Conservation (phyloP, 2,329 filamentous ascomycete species). For the Dothiorella sarmentorum region DNA sequence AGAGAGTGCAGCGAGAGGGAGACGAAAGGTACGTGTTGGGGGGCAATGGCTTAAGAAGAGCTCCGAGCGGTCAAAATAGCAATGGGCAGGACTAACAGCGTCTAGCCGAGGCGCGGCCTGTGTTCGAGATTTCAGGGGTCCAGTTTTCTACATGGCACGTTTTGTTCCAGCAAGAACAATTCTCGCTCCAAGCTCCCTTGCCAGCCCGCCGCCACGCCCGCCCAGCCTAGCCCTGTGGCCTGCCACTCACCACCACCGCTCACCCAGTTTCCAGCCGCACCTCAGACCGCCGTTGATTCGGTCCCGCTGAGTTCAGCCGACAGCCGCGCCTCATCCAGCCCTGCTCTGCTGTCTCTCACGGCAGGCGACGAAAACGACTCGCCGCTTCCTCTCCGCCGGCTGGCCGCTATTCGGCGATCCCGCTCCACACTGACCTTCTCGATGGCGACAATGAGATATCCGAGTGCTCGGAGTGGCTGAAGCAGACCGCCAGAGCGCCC, state of each 20-base stretch:
- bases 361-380: background rate
- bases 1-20: background rate
- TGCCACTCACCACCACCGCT: no score
- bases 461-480: conserved; percentile 13
- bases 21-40: background rate
- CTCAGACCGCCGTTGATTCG: background rate
- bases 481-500: conserved; percentile 17
- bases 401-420: conserved; percentile 11
- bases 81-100: background rate
- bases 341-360: background rate
- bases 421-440: conserved; percentile 5
- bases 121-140: conserved; percentile 16
- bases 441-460: background rate
- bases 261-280: background rate
- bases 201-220: background rate
- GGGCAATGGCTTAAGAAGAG: conserved; percentile 7
- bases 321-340: background rate
- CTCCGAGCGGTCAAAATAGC: background rate
- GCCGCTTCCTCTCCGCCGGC: background rate
- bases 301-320: conserved; percentile 2
- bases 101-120: conserved; percentile 10
- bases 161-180: conserved; percentile 7
- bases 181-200: background rate
- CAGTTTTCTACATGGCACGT: conserved; percentile 14
- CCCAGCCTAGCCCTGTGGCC: background rate